Conservation (phyloP, 306 rosid genomes). For the Malus fusca region DNA sequence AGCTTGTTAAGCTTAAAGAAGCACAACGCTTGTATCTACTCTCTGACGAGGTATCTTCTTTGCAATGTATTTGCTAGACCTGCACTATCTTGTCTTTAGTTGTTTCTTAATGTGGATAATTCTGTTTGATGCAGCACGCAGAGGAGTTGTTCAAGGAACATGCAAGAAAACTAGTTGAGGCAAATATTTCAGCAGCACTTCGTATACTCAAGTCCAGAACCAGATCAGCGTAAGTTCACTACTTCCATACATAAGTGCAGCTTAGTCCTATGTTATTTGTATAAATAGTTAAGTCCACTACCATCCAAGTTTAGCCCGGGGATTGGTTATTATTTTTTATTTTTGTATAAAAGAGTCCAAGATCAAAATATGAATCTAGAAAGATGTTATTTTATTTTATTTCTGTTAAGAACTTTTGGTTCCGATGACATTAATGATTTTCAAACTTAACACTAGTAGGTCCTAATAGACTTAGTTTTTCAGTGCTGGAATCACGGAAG, state of each 20-base stretch:
- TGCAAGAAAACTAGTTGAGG: slow-evolving; percentile 71
- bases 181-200: slow-evolving; percentile 63
- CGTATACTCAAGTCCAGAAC: slow-evolving; percentile 65
- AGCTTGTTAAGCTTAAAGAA: slow-evolving; percentile 70
- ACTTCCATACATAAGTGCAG: neutral
- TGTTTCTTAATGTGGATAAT: slow-evolving; percentile 17
- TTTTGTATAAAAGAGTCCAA: neutral
- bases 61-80: slow-evolving; percentile 7
- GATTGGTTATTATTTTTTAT: neutral
- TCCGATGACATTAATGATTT: neutral
- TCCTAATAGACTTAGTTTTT: slow-evolving; percentile 29
- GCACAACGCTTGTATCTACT: slow-evolving; percentile 55
- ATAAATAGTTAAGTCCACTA: neutral
- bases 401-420: slow-evolving; percentile 1
- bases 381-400: neutral
- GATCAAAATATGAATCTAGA: neutral
- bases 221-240: slow-evolving; percentile 60
- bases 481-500: slow-evolving; percentile 62
- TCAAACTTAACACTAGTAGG: neutral
- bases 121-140: slow-evolving; percentile 59
- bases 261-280: neutral
- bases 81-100: neutral
- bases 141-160: slow-evolving; percentile 68
- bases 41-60: slow-evolving; percentile 69
- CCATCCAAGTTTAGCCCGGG: neutral